Evolutionary conservation across 2,329 filamentous ascomycete species (phyloP), one percentile per base, ranked within the genome.

Genomic region (Talaromyces islandicus): DNA sequence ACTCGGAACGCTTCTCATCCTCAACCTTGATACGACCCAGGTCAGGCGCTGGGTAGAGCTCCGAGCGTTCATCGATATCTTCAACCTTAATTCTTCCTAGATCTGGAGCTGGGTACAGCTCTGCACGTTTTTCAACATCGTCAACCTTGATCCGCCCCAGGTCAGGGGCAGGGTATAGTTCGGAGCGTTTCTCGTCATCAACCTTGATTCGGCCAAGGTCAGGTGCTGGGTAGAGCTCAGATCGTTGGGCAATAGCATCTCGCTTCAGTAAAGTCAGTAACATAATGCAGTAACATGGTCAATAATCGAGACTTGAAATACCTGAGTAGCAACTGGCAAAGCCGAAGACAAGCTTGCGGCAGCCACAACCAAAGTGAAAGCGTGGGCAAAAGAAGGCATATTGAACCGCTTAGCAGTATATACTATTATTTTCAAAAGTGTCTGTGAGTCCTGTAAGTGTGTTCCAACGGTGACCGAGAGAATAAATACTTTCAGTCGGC

Each of bases 141-240:
- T 58, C 56, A 17, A 61, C 59, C 29, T 58, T 52, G 30, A 61
- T 61, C 1, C 38, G 24, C 0, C 59, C 56, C 6, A 61, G 51
- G 7, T 56, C 56, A 1, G 56, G 59, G n/a, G 7, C 17, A 1
- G 55, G 59, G 3, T 61, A 58, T 2, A 61, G 25, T 21, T 61
- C 59, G 2, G 43, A 29, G 1, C 51, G 29, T n/a, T 61, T 58
- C 17, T 52, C 48, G 32, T 55, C 56, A 1, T 60, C 58, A 30
- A 60, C 58, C n/a, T 51, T 43, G 24, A 60, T 60, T 1, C 54
- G 12, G 0, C 58, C 54, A 1, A 60, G 53, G 12, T 52, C 58
- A 2, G 58, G 58, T 4, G 27, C 27, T 27, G 58, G 55, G 7
- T 61, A 61, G 11, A 61, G 38, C 30, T 58, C 56, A n/a, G 53